Percentiles rank a stretch among this genome's conserved stretches.
These are phyloP conservation scores for Yamagishiella unicocca DNA, from an alignment of 139 green algal genomes.

Conservation along the genomic window DNA sequence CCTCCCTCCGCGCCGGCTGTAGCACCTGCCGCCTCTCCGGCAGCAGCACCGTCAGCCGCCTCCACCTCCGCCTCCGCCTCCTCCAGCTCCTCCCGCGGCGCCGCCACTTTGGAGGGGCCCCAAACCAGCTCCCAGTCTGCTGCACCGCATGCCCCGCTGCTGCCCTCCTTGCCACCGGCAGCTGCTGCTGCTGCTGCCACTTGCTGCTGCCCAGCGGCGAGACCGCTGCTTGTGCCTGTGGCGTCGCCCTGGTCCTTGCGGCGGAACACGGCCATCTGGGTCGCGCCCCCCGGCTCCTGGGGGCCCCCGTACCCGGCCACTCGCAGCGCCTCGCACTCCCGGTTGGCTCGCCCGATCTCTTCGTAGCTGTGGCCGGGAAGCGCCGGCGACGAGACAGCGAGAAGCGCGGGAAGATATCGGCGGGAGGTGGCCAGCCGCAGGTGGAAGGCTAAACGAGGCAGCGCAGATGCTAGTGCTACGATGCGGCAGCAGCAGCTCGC, in stretches of 20 bases:
- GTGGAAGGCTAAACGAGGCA: no score
- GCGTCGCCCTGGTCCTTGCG: neutral
- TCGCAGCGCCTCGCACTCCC: slow-evolving; percentile 5
- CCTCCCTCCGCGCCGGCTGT: neutral
- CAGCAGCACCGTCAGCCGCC: neutral
- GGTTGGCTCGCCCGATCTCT: slow-evolving; percentile 17
- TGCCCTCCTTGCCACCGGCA: no score
- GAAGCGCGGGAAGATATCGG: neutral
- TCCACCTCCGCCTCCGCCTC: slow-evolving; percentile 11
- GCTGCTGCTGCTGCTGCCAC: no score
- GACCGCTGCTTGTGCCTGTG: no score
- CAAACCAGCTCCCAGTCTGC: slow-evolving; percentile 33
- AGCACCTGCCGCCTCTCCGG: neutral
- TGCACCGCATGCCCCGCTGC: neutral
- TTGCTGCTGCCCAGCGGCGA: no score
- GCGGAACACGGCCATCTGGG: slow-evolving; percentile 55
- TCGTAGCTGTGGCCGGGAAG: neutral
- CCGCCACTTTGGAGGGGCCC: slow-evolving; percentile 24
- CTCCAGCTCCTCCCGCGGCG: slow-evolving; percentile 33
- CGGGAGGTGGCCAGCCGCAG: neutral
- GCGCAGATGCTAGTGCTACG: no score
- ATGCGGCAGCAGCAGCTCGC: no score
- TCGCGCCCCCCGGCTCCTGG: slow-evolving; percentile 9
- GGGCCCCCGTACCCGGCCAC: neutral
- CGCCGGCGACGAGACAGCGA: no score